Percentiles rank a stretch among this genome's conserved stretches.
Evolutionary conservation across 1,284 basidiomycete genomes (phyloP).

Genomic region (Tilletia indica): DNA sequence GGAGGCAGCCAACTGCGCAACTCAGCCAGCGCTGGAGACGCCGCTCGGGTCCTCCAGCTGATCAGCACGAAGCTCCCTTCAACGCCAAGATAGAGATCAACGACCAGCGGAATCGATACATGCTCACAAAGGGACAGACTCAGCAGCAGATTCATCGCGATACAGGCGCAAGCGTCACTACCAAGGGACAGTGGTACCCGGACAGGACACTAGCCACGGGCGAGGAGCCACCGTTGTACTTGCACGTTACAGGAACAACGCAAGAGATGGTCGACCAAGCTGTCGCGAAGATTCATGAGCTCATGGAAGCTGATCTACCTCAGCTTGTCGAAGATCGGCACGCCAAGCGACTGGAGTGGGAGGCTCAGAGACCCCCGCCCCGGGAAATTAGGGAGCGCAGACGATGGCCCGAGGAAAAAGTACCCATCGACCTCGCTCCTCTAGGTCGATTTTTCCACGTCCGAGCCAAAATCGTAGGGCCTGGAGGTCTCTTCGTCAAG

Average conservation of each 20-base stretch:
- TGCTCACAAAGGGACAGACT: conserved; percentile 89
- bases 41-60: background rate
- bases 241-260: conserved; percentile 83
- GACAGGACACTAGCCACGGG: conserved; percentile 44
- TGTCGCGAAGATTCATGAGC: conserved; percentile 77
- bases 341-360: conserved; percentile 69
- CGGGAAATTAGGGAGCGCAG: conserved; percentile 26
- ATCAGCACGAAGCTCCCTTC: conserved; percentile 73
- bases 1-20: background rate
- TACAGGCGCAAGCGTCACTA: conserved; percentile 46
- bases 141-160: conserved; percentile 74
- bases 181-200: conserved; percentile 73
- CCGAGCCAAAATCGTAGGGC: conserved; percentile 93
- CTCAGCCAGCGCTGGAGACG: background rate
- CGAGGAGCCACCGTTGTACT: conserved; percentile 69
- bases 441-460: conserved; percentile 90
- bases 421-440: conserved; percentile 76
- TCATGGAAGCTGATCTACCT: conserved; percentile 72
- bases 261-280: conserved; percentile 77
- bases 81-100: conserved; percentile 95
- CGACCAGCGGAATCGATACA: conserved; percentile 89
- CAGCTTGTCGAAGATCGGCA: conserved; percentile 49
- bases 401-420: conserved; percentile 48
- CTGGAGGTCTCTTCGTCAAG: conserved; percentile 86
- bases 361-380: conserved; percentile 35